phyloP scores from a whole-genome alignment of 2,329 filamentous ascomycete species.

The Eutypa lata region DNA sequence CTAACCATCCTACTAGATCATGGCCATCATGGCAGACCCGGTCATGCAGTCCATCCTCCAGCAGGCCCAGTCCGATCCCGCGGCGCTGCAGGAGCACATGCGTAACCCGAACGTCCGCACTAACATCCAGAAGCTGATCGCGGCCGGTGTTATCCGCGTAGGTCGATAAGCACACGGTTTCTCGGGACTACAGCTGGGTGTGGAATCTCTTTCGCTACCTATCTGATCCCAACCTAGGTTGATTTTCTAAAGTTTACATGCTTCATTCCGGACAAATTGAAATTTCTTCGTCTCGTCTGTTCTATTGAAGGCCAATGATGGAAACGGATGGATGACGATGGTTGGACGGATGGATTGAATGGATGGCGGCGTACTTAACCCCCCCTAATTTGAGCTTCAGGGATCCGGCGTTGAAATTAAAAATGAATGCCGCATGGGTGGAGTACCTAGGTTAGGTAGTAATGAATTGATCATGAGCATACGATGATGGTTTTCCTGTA shows the following conservation, averaged over 20 bases:
- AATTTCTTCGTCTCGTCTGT: no score
- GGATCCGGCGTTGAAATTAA: neutral
- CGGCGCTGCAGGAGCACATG: conserved; percentile 95
- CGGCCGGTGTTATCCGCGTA: conserved; percentile 85
- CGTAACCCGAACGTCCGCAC: conserved; percentile 79
- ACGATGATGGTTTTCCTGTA: neutral
- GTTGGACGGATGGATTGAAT: no score
- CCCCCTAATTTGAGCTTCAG: neutral
- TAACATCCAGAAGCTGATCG: conserved; percentile 93
- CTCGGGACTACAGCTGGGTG: neutral
- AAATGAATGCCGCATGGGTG: no score
- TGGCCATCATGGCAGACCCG: conserved; percentile 87
- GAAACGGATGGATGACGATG: no score
- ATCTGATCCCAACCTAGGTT: no score
- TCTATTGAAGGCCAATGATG: no score
- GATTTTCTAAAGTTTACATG: no score
- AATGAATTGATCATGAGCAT: neutral
- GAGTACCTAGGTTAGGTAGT: neutral
- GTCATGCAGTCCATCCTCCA: conserved; percentile 98
- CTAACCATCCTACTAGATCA: conserved; percentile 56
- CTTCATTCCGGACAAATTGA: no score
- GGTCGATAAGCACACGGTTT: conserved; percentile 38
- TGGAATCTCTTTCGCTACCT: neutral
- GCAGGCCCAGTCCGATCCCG: conserved; percentile 90
- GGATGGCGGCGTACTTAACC: neutral